Percentiles rank a stretch among this genome's conserved stretches.
phyloP scores from a whole-genome alignment of 192 early-diverging fungal genomes.

The Helicostylum pulchrum region DNA sequence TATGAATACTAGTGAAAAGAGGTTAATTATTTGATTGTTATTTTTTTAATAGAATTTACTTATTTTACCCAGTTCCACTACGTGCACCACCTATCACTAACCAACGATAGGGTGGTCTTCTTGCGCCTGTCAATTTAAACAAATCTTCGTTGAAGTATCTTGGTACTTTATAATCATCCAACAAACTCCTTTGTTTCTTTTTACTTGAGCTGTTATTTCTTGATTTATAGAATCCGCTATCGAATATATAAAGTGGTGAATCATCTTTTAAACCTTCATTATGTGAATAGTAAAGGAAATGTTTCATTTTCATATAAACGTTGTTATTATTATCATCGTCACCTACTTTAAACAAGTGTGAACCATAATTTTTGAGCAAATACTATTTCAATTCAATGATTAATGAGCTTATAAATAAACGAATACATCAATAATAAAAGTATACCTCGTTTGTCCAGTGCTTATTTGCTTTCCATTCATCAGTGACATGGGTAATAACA shows the following conservation, averaged over 20 bases:
- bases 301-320: constrained; percentile 61
- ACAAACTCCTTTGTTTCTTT: constrained; percentile 32
- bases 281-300: constrained; percentile 56
- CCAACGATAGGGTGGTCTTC: constrained; percentile 75
- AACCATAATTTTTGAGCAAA: constrained; percentile 48
- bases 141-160: constrained; percentile 73
- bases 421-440: not conserved
- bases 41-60: too few relatives aligned
- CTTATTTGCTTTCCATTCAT: constrained; percentile 52
- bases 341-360: constrained; percentile 74
- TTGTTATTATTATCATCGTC: constrained; percentile 72
- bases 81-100: constrained; percentile 70
- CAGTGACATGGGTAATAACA: constrained; percentile 53
- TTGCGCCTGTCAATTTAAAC: constrained; percentile 59
- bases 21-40: constrained; percentile 3
- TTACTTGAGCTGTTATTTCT: constrained; percentile 1
- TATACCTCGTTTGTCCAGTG: constrained; percentile 57
- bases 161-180: constrained; percentile 65
- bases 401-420: too few relatives aligned
- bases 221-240: constrained; percentile 59
- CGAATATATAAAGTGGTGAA: constrained; percentile 80
- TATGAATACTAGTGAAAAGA: constrained; percentile 40
- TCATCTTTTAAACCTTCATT: constrained; percentile 57
- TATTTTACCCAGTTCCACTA: constrained; percentile 63
- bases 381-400: constrained; percentile 8